Evolutionary conservation across 2,329 filamentous ascomycete genomes (phyloP), one percentile per base, ranked within the genome.

Genomic region (Microsporum audouinii): DNA sequence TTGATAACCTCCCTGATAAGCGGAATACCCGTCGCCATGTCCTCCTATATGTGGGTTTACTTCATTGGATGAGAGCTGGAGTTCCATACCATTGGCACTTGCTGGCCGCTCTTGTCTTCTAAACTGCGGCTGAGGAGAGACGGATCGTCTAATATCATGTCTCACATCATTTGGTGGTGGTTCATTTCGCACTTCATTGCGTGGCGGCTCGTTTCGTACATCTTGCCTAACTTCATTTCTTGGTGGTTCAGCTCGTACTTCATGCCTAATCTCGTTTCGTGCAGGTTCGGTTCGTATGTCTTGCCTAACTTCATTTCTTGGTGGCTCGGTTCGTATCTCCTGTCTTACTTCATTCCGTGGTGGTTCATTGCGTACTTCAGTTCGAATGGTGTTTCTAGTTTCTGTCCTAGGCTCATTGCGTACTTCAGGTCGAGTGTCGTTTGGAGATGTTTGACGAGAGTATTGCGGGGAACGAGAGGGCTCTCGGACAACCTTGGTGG

Each of bases 51-150:
- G 86, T 31, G 76, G 75, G 60, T 85, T 82, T 62, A 82, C 79
- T 5, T 77, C 77, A 10, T 68, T 72, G 27, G 72, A 72, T n/a
- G 79, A 84, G 36, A 89, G 78, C 72, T 89, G 87, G 61, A 89
- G 78, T 41, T 87, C 83, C 84, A 88, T 88, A 17, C 83, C 76
- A 34, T 71, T 71, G 29, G 75, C 69, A 66, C 80, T 82, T 3
- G 73, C 73, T 34, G 79, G 80, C 23, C 80, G 76, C 43, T 77
- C 72, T 62, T 78, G 76, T 55, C 78, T 76, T 57, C 77, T 69
- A 68, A 79, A 81, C 56, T 79, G 76, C 5, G 79, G 80, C 60
- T 81, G 76, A 17, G 80, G 80, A n/a, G 79, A 82, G 5, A 75
- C 76, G 23, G 77, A 76, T 59, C 79, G 73, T 34, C 75, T 73